Conservation (phyloP, 2,329 filamentous ascomycete species). For the Blastomyces gilchristii region DNA sequence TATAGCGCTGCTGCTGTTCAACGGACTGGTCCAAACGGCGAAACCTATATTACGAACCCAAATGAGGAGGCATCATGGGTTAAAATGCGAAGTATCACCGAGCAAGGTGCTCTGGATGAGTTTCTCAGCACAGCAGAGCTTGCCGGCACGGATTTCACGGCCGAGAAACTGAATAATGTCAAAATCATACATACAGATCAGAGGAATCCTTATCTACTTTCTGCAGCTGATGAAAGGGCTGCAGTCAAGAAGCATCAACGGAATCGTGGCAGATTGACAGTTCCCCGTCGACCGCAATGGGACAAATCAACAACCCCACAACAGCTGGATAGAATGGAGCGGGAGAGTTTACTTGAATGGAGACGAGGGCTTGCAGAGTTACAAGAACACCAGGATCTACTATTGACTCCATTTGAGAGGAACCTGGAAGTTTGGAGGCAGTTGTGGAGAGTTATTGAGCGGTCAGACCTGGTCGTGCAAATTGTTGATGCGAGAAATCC, state of each 20-base stretch:
- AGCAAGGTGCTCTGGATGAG: conserved; percentile 92
- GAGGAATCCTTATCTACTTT: conserved; percentile 87
- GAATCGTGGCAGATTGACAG: conserved; percentile 69
- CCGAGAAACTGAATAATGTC: conserved; percentile 97
- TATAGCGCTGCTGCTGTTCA: conserved; percentile 54
- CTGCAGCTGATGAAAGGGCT: conserved; percentile 68
- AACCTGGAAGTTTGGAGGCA: conserved; percentile 98
- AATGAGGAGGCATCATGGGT: conserved; percentile 90
- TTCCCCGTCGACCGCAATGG: conserved; percentile 84
- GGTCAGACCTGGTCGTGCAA: conserved; percentile 90
- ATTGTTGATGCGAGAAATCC: conserved; percentile 97
- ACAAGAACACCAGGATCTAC: conserved; percentile 83
- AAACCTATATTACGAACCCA: conserved; percentile 84
- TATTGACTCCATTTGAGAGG: conserved; percentile 96
- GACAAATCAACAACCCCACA: conserved; percentile 72
- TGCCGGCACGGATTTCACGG: conserved; percentile 97
- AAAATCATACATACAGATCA: conserved; percentile 97
- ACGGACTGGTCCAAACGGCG: conserved; percentile 61
- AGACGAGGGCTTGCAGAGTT: conserved; percentile 80
- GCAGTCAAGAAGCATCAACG: conserved; percentile 71
- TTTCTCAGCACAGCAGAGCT: conserved; percentile 92
- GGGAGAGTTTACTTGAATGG: conserved; percentile 76
- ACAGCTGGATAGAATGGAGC: conserved; percentile 69
- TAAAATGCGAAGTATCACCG: conserved; percentile 98
- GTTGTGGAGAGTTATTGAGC: conserved; percentile 93